Percentiles rank a stretch among this genome's conserved stretches.
phyloP scores from a whole-genome alignment of 225 moss, liverwort and hornwort species.

The Straminergon stramineum region DNA sequence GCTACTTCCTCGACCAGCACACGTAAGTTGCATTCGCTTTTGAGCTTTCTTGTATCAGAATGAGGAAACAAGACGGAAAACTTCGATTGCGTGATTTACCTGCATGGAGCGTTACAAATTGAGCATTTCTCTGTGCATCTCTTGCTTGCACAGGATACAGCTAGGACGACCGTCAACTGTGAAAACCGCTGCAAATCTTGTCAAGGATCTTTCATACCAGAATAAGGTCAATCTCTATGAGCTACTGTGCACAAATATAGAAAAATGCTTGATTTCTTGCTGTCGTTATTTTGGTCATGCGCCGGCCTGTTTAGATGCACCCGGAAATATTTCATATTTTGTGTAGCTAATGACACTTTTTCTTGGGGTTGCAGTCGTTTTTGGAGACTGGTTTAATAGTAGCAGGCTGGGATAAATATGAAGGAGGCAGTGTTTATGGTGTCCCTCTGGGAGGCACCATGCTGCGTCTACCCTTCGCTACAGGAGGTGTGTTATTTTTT shows the following conservation, averaged over 20 bases:
- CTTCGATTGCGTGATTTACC: neutral
- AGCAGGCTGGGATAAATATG: constrained; percentile 98
- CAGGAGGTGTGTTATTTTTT: constrained; percentile 57
- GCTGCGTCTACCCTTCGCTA: constrained; percentile 85
- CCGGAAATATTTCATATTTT: neutral
- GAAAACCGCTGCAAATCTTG: constrained; percentile 72
- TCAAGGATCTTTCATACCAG: constrained; percentile 75
- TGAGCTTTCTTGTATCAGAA: neutral
- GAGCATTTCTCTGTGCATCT: neutral
- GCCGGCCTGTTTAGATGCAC: neutral
- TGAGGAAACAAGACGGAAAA: neutral
- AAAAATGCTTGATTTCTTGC: neutral
- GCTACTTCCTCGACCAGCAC: constrained; percentile 83
- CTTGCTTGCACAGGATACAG: constrained; percentile 48
- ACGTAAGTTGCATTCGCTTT: constrained; percentile 49
- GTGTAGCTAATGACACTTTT: neutral
- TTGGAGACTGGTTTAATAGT: constrained; percentile 90
- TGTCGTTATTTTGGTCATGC: neutral
- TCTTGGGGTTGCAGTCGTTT: constrained; percentile 43
- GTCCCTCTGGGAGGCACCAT: constrained; percentile 93
- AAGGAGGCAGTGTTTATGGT: constrained; percentile 89
- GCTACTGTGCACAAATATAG: neutral
- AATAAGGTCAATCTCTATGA: constrained; percentile 63
- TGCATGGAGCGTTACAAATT: neutral
- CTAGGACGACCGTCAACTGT: constrained; percentile 78